phyloP scores from a whole-genome alignment of 805 yeast species.

The Kuraishia floccosa region DNA sequence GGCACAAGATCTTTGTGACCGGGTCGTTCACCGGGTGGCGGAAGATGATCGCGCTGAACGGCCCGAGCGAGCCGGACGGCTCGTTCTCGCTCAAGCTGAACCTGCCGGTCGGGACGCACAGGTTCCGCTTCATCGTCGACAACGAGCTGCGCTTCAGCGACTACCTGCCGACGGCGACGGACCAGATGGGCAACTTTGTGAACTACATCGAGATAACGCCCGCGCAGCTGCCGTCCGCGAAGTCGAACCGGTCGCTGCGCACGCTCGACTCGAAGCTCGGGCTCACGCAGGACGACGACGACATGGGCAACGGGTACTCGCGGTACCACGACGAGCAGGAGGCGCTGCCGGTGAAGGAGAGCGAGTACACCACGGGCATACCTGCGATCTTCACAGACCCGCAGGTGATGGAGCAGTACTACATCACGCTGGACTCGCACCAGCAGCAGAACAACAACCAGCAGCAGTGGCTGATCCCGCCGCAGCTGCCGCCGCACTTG shows the following conservation, averaged over 20 bases:
- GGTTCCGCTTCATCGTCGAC: constrained; percentile 89
- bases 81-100: constrained; percentile 60
- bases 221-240: constrained; percentile 8
- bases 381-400: constrained; percentile 84
- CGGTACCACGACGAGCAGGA: constrained; percentile 59
- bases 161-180: constrained; percentile 91
- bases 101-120: constrained; percentile 83
- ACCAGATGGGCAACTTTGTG: constrained; percentile 92
- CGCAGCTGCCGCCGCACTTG: constrained; percentile 92
- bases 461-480: constrained; percentile 68
- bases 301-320: constrained; percentile 74
- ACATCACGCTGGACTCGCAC: constrained; percentile 62
- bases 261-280: constrained; percentile 54
- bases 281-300: constrained; percentile 58
- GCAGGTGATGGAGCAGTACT: constrained; percentile 78
- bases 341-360: constrained; percentile 14
- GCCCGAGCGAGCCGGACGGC: constrained; percentile 34
- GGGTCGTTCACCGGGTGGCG: constrained; percentile 99
- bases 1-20: constrained; percentile 87
- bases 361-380: constrained; percentile 50
- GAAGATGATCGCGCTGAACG: constrained; percentile 82
- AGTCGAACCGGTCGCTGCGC: constrained; percentile 15
- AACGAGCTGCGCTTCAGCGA: constrained; percentile 86
- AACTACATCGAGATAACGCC: constrained; percentile 70
- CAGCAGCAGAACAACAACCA: constrained; percentile 48